Percentiles rank a stretch among this genome's conserved stretches.
These are phyloP conservation scores for Raffaelea arxii DNA, from an alignment of 2,329 filamentous ascomycete species.

Conservation along the genomic window DNA sequence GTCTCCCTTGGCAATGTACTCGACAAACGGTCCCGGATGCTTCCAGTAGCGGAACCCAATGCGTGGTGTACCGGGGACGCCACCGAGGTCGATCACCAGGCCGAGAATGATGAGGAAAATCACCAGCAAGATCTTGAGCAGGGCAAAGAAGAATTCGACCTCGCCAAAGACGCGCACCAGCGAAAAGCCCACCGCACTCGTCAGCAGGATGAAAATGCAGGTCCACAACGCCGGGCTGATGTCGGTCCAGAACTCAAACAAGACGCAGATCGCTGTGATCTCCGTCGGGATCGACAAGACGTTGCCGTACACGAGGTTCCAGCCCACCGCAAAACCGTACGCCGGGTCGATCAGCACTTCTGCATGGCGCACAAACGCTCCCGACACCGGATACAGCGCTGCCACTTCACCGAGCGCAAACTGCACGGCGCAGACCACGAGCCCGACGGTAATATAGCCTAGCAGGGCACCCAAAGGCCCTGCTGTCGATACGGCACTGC, in stretches of 20 bases:
- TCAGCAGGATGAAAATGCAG: slow-evolving; percentile 35
- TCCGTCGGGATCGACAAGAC: slow-evolving; percentile 36
- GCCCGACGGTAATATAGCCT: slow-evolving; percentile 59
- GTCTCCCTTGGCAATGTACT: slow-evolving; percentile 33
- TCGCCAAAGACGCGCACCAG: slow-evolving; percentile 50
- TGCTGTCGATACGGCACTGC: slow-evolving; percentile 48
- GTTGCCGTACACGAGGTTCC: slow-evolving; percentile 42
- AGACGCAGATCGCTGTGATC: slow-evolving; percentile 50
- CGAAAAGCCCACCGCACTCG: slow-evolving; percentile 41
- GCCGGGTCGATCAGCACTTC: slow-evolving; percentile 47
- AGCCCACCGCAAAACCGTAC: slow-evolving; percentile 37
- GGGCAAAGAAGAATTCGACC: slow-evolving; percentile 52
- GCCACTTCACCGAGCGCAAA: slow-evolving; percentile 62
- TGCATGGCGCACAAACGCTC: slow-evolving; percentile 55
- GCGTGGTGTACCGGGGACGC: slow-evolving; percentile 37
- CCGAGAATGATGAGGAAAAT: slow-evolving; percentile 46
- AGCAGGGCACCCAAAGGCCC: slow-evolving; percentile 59
- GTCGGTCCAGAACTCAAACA: slow-evolving; percentile 49
- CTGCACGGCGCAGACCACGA: slow-evolving; percentile 70
- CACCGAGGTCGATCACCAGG: slow-evolving; percentile 46
- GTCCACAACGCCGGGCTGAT: slow-evolving; percentile 37
- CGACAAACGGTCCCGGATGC: slow-evolving; percentile 36
- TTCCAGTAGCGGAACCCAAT: slow-evolving; percentile 42
- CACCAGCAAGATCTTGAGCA: slow-evolving; percentile 50
- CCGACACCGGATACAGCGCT: slow-evolving; percentile 66